Evolutionary conservation across 495 filamentous ascomycete genomes (phyloP), one percentile per base, ranked within the genome.

Genomic region (Aspergillus nidulans): DNA sequence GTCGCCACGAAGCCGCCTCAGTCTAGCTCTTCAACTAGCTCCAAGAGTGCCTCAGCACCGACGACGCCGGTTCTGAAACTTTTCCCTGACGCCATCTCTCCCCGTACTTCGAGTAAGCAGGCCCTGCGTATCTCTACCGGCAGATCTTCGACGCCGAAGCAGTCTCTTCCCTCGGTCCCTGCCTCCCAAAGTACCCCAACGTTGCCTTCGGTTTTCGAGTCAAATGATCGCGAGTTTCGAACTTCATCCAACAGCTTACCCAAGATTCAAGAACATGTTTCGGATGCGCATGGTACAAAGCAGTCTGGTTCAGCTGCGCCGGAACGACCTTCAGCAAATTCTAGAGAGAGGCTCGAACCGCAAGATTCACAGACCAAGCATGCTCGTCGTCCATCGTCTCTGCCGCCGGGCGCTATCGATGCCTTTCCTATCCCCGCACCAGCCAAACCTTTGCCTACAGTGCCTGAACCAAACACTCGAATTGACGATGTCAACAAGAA

Each of bases 401-500:
- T 70, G 23, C 62, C 68, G 0, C 56, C 69, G 57, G 63, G 63
- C 20, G 60, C 70, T 0, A 63, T 76, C 16, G 55, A 71, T 28
- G 67, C 69, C 16, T 76, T 75, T 30, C 72, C 72, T 50, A 63
- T 74, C 4, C 72, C 72, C 7, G 71, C 71, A 41, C 72, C 72
- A 8, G 71, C 63, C 18, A 64, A 53, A 21, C 69, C 72, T 10
- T 38, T 76, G 6, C 72, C 72, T 50, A 66, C 63, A 6, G 56
- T 73, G 9, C 72, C 72, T 0, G 57, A 66, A 30, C 28, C 52
- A 15, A 49, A 32, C 4, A 32, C 55, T 18, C 32, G 28, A 19
- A 25, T 52, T 43, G 20, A 51, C 7, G 32, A 45, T 10, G 26
- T 38, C 7, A 52, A 36, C 16, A 25, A 34, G 10, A 24, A 26